Evolutionary conservation across 2,329 filamentous ascomycete genomes (phyloP).

Genomic region (Ophiostoma montium): DNA sequence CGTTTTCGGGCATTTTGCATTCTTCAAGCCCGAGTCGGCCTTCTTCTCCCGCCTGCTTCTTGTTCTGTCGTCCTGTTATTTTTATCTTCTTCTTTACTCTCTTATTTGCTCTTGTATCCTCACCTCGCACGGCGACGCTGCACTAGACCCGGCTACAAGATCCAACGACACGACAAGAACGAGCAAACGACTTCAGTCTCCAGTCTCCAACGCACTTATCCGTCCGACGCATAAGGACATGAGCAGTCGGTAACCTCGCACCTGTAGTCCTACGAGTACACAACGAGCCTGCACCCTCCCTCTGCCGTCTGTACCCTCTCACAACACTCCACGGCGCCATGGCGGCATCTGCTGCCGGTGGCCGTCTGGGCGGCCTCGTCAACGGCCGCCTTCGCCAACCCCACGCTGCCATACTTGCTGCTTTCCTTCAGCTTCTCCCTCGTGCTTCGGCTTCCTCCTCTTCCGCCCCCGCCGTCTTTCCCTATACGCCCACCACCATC

Average conservation of each 20-base stretch:
- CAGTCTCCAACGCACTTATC: no score
- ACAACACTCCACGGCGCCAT: not conserved
- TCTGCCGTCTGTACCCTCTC: not conserved
- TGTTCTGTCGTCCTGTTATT: no score
- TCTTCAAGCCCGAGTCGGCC: no score
- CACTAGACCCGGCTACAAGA: no score
- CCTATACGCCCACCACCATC: constrained; percentile 66
- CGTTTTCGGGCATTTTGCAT: no score
- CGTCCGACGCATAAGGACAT: not conserved
- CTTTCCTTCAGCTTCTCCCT: constrained; percentile 4
- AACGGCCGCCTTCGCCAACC: not conserved
- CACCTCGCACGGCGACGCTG: no score
- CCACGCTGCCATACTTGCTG: constrained; percentile 1
- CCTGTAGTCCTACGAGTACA: not conserved
- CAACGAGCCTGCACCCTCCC: not conserved
- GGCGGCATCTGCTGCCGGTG: constrained; percentile 5
- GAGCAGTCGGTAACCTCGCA: not conserved
- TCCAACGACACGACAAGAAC: no score
- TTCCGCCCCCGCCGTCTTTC: constrained; percentile 35
- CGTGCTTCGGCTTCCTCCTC: constrained; percentile 9
- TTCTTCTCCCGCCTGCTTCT: no score
- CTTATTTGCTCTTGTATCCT: no score
- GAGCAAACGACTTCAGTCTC: no score
- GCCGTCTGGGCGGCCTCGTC: constrained; percentile 1
- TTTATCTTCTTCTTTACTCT: no score